These are phyloP conservation scores for Thraustotheca clavata DNA, from an alignment of 352 stramenopile species.

Conservation along the genomic window DNA sequence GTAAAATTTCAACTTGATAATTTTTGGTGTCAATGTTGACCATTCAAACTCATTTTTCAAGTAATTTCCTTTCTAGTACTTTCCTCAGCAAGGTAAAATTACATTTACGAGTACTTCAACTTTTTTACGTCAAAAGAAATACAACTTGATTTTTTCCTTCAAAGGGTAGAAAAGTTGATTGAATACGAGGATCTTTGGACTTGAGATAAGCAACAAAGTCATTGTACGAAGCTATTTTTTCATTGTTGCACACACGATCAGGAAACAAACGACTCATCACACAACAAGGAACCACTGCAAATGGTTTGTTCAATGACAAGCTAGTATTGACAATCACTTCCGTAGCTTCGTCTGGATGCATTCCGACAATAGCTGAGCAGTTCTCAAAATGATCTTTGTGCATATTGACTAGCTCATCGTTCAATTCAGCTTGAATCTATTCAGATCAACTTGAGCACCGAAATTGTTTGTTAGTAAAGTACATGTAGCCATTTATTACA, in stretches of 20 bases:
- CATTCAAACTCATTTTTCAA: no score
- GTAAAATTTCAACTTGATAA: no score
- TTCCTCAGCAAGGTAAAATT: not conserved
- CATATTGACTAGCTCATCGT: slow-evolving; percentile 39
- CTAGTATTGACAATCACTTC: slow-evolving; percentile 93
- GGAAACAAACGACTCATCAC: slow-evolving; percentile 93
- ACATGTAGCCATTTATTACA: slow-evolving; percentile 41
- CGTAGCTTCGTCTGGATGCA: slow-evolving; percentile 94
- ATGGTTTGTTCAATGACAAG: slow-evolving; percentile 80
- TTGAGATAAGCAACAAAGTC: slow-evolving; percentile 73
- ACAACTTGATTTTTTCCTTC: slow-evolving; percentile 78
- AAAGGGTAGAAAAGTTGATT: slow-evolving; percentile 61
- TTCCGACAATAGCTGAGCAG: slow-evolving; percentile 85
- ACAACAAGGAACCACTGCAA: slow-evolving; percentile 95
- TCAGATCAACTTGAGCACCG: not conserved
- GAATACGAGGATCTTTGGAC: slow-evolving; percentile 65
- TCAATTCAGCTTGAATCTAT: slow-evolving; percentile 42
- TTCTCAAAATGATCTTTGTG: slow-evolving; percentile 56
- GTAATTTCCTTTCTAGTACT: no score
- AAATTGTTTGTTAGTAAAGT: no score
- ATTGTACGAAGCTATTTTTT: slow-evolving; percentile 72
- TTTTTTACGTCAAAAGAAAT: slow-evolving; percentile 33
- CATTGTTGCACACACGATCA: slow-evolving; percentile 42
- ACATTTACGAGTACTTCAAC: not conserved
- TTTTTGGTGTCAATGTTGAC: no score